Base-by-base conservation (phyloP, 2,329 filamentous ascomycete genomes). In the Cladosporium sp. region DNA sequence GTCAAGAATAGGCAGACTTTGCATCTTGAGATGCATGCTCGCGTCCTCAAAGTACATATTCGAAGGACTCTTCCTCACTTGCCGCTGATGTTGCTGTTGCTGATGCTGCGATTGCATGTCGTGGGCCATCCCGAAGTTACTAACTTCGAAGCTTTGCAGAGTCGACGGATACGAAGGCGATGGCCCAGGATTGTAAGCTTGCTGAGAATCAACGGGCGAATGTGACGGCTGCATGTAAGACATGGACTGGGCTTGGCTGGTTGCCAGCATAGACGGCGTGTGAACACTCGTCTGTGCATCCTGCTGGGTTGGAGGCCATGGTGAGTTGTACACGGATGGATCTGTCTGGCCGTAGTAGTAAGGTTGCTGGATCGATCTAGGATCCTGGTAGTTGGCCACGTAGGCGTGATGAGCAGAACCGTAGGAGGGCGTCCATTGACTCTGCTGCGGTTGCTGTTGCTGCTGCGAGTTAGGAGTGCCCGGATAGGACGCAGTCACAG, bases 1-100 rank as follows among this genome's bases (percentile, higher is more conserved):
- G 60, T 86, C 83, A 20, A 87, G 71, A 32, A 85, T 82, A 9
- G 83, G 79, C 32, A 87, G 68, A 67, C 82, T 85, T 62, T 85
- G 79, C 19, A 83, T 78, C 65, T 82, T 82, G 61, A 84, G 66
- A 56, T 75, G 74, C 67, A 74, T 71, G 58, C 69, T 77, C 5
- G 72, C 73, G 61, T 73, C 73, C 42, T 78, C 75, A 50, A 65
- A 67, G 42, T 69, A 68, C 55, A 68, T 64, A 5, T 64, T 59
- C 6, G 65, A 64, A 2, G 55, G 49, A 7, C 19, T 50, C 12
- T 45, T 39, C 40, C 37, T 44, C 19, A 24, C 36, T 32, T 39
- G 51, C 20, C 37, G 28, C 6, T 39, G 55, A 20, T 62, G 51
- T 17, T 40, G 54, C 25, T 51, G 47, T 28, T 42, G 56, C 32